Percentiles rank a stretch among this genome's conserved stretches.
phyloP scores from a whole-genome alignment of 2,329 filamentous ascomycete genomes.

The Fusarium sacchari region DNA sequence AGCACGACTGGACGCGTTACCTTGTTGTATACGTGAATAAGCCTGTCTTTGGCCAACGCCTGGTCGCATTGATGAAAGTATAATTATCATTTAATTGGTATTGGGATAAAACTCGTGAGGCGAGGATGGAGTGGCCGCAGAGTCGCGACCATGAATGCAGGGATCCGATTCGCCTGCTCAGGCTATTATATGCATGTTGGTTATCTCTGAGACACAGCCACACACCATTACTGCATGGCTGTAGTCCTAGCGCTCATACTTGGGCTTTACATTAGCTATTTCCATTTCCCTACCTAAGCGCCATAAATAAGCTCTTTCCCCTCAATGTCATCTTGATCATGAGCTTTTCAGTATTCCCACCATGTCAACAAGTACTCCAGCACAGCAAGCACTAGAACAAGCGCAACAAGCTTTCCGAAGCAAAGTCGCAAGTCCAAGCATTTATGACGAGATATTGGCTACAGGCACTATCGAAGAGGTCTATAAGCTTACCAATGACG shows the following conservation, averaged over 20 bases:
- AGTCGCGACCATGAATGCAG: background rate
- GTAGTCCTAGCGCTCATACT: background rate
- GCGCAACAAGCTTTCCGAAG: background rate
- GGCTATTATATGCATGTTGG: background rate
- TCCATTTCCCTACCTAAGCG: too few species aligned
- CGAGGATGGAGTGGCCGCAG: background rate
- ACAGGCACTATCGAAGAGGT: background rate
- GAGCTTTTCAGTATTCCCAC: background rate
- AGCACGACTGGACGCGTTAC: background rate
- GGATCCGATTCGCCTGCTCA: background rate
- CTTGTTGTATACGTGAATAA: background rate
- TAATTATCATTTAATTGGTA: background rate
- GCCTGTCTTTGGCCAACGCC: background rate
- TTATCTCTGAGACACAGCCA: background rate
- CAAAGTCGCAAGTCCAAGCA: background rate
- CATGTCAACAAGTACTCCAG: background rate
- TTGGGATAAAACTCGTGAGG: background rate
- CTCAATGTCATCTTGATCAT: background rate
- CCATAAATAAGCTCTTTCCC: too few species aligned
- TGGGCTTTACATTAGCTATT: too few species aligned
- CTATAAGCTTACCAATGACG: background rate
- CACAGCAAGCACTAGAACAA: background rate
- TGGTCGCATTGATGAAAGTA: background rate
- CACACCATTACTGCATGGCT: background rate
- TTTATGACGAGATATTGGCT: background rate